These are phyloP conservation scores for Annona cherimola DNA, from an alignment of 164 flowering plant genomes.

Conservation along the genomic window DNA sequence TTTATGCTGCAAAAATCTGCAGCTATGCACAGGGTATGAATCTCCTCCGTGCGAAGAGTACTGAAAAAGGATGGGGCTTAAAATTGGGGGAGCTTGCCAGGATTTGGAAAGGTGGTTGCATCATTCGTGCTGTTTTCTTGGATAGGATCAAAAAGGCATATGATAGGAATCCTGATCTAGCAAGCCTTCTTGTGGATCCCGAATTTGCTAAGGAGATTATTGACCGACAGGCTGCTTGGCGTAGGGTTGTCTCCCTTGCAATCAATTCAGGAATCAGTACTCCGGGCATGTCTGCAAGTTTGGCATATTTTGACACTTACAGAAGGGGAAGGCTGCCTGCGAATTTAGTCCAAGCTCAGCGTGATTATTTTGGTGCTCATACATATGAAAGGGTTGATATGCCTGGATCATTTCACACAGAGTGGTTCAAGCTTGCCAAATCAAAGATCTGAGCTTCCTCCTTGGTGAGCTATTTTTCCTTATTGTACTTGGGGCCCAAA, in stretches of 20 bases:
- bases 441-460: constrained; percentile 11
- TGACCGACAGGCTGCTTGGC: constrained; percentile 64
- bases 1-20: constrained; percentile 71
- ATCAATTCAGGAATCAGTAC: constrained; percentile 62
- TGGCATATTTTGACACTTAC: constrained; percentile 69
- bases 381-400: constrained; percentile 63
- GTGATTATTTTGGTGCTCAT: constrained; percentile 78
- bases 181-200: constrained; percentile 67
- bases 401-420: constrained; percentile 64
- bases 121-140: constrained; percentile 63
- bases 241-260: constrained; percentile 63
- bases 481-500: not conserved
- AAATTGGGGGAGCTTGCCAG: constrained; percentile 68
- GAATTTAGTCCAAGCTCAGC: constrained; percentile 69
- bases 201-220: constrained; percentile 68
- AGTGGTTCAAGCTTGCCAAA: constrained; percentile 70
- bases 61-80: constrained; percentile 65
- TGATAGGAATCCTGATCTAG: constrained; percentile 56
- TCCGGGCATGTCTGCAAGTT: constrained; percentile 73
- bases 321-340: constrained; percentile 66
- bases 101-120: constrained; percentile 86
- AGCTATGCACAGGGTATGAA: constrained; percentile 86
- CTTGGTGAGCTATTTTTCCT: not conserved
- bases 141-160: constrained; percentile 75
- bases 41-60: constrained; percentile 67